Evolutionary conservation across 768 basidiomycete species (phyloP).

Genomic region (Boletus vinaceobasis): DNA sequence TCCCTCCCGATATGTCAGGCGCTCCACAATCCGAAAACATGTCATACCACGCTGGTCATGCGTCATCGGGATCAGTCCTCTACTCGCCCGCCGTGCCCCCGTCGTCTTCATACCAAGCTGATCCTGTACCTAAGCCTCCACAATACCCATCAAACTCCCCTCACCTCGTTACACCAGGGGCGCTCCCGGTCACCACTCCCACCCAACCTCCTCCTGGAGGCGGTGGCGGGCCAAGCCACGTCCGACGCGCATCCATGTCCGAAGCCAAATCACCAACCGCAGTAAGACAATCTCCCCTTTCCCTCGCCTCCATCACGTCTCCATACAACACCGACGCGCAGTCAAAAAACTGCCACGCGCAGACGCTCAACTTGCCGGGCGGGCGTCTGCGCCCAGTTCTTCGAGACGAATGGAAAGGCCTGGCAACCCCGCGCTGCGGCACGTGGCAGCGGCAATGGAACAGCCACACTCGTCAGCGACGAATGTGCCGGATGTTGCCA

Average conservation of each 20-base stretch:
- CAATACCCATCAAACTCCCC: constrained; percentile 29
- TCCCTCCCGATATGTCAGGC: constrained; percentile 30
- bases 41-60: constrained; percentile 28
- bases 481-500: constrained; percentile 25
- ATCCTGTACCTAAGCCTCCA: constrained; percentile 21
- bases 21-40: constrained; percentile 24
- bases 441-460: constrained; percentile 28
- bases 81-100: constrained; percentile 22
- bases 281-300: constrained; percentile 37
- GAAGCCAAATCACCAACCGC: constrained; percentile 32
- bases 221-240: constrained; percentile 19
- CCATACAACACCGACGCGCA: constrained; percentile 38
- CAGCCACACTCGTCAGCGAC: constrained; percentile 22
- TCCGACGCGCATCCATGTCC: constrained; percentile 28
- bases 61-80: constrained; percentile 24
- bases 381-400: constrained; percentile 67
- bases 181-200: constrained; percentile 19
- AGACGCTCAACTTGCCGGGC: constrained; percentile 70
- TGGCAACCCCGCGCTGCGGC: constrained; percentile 40
- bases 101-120: constrained; percentile 23
- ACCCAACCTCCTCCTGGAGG: constrained; percentile 13
- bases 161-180: constrained; percentile 23
- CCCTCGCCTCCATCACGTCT: constrained; percentile 40
- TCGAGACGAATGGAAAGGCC: constrained; percentile 33
- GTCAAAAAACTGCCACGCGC: constrained; percentile 79